Base-by-base conservation (phyloP, 2,329 filamentous ascomycete genomes). In the Lachnellula arida region DNA sequence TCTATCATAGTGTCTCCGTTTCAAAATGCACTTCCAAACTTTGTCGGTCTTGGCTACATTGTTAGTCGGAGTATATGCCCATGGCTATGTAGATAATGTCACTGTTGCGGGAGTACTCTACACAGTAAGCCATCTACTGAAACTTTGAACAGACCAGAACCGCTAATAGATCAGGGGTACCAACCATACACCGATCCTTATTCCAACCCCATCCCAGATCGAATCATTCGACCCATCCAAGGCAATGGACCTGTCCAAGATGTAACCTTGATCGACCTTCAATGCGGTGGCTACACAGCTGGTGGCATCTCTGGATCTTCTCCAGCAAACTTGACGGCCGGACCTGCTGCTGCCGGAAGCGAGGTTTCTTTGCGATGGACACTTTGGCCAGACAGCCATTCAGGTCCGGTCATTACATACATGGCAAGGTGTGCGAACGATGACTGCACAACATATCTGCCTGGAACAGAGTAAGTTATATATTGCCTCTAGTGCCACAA, bases 201-300 rank as follows among this genome's bases (percentile, higher is more conserved):
- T 65, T 70, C 60, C 48, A 68, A 53, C 54, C 67, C 68, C 12
- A 59, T 54, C 47, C 77, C 78, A 15, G 61, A 78, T 44, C 74
- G 81, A 17, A 77, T 84, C 66, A 81, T 81, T n/a, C 78, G 81
- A 22, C 72, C 74, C 5, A 77, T 85, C 53, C 75, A 79, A 57
- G 81, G 81, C 40, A 84, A 85, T 68, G 81, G 82, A 2, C 81
- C 81, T 0, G 76, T 85, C 19, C 70, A 78, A 55, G 77, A 84
- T 54, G 67, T 84, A 7, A 75, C 74, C 1, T 72, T 75, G 14
- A 72, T 76, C 55, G 82, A 84, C 59, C 52, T 85, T 8, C 80
- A 84, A 65, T 85, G 82, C 69, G 77, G 77, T 48, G 79, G 80
- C 22, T 79, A 76, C 53, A 73, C 77, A 5, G 78, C 70, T 15